phyloP scores from a whole-genome alignment of 2,329 filamentous ascomycete species.

The Xylariaceae sp. region DNA sequence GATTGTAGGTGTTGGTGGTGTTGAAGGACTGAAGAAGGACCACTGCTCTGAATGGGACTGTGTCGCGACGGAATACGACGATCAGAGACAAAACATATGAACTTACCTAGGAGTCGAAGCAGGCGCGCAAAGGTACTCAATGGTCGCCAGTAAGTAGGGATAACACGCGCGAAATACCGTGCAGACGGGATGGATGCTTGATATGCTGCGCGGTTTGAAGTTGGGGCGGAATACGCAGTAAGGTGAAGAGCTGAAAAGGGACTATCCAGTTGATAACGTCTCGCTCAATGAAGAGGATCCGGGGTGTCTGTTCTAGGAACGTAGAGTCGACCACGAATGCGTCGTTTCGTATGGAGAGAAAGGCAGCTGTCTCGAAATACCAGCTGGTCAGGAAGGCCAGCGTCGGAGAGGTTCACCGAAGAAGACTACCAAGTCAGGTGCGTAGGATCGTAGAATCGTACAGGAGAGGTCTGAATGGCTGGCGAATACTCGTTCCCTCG shows the following conservation, averaged over 20 bases:
- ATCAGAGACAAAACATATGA: neutral
- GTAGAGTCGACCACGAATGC: slow-evolving; percentile 20
- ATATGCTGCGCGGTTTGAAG: neutral
- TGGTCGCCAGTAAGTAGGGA: neutral
- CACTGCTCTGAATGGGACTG: neutral
- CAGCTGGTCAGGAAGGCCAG: neutral
- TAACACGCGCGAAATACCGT: neutral
- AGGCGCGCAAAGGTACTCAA: neutral
- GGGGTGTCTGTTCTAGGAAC: slow-evolving; percentile 9
- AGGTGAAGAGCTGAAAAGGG: slow-evolving; percentile 9
- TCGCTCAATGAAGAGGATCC: slow-evolving; percentile 25
- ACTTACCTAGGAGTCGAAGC: neutral
- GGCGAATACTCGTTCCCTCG: neutral
- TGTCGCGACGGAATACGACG: neutral
- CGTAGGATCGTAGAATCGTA: neutral
- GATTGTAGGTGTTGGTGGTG: neutral
- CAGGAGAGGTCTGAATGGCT: neutral
- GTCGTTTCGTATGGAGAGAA: slow-evolving; percentile 12
- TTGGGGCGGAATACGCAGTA: neutral
- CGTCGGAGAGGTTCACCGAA: neutral
- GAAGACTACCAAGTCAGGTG: neutral
- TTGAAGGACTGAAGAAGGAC: neutral
- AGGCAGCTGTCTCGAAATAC: slow-evolving; percentile 14
- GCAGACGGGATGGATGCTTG: neutral
- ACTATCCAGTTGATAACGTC: slow-evolving; percentile 20